These are phyloP conservation scores for Helicocarpus griseus DNA, from an alignment of 2,329 filamentous ascomycete genomes.

Conservation along the genomic window DNA sequence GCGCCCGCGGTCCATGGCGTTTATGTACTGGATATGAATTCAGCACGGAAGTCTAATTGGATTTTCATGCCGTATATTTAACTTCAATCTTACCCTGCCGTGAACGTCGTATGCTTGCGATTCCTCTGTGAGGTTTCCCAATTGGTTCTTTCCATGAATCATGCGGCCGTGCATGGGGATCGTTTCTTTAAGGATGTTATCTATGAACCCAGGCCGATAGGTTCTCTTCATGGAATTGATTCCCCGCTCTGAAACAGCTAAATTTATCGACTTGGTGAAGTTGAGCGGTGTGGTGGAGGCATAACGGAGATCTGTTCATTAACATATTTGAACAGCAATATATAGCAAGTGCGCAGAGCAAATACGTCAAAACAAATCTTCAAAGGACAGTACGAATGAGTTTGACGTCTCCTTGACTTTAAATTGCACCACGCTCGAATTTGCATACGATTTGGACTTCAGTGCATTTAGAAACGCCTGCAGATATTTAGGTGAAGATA, in stretches of 20 bases:
- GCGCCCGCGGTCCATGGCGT: conserved; percentile 72
- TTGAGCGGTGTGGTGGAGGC: conserved; percentile 76
- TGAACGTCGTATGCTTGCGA: conserved; percentile 87
- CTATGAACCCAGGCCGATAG: conserved; percentile 56
- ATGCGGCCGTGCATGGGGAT: conserved; percentile 94
- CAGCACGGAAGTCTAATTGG: neutral
- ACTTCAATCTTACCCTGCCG: conserved; percentile 54
- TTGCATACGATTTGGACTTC: too few relatives aligned
- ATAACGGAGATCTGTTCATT: conserved; percentile 66
- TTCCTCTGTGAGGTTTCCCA: conserved; percentile 61
- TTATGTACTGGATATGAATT: conserved; percentile 53
- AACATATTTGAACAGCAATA: neutral
- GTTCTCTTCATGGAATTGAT: conserved; percentile 76
- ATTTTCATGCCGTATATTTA: neutral
- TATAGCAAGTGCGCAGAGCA: too few relatives aligned
- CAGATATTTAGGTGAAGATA: too few relatives aligned
- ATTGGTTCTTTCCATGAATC: conserved; percentile 66
- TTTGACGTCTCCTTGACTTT: too few relatives aligned
- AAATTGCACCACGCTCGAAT: too few relatives aligned
- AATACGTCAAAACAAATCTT: too few relatives aligned
- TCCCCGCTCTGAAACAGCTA: conserved; percentile 86
- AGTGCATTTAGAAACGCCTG: too few relatives aligned
- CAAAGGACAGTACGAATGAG: too few relatives aligned
- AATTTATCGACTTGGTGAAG: conserved; percentile 97
- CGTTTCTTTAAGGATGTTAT: conserved; percentile 64